Percentiles rank a stretch among this genome's conserved stretches.
phyloP scores from a whole-genome alignment of 2,329 filamentous ascomycete genomes.

The Claviceps cyperi region DNA sequence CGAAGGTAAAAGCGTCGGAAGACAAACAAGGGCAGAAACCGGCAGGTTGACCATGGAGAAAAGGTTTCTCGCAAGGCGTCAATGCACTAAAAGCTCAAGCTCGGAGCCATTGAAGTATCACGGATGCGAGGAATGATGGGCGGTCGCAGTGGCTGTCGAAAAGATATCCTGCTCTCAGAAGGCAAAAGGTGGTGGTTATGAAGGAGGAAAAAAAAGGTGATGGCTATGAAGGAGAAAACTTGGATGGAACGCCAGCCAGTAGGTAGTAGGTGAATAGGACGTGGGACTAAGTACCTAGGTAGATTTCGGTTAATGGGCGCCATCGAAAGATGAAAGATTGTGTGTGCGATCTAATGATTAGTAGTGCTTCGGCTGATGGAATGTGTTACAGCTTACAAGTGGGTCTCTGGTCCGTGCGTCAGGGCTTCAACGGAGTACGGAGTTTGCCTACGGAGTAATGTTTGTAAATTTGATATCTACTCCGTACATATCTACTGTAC shows the following conservation, averaged over 20 bases:
- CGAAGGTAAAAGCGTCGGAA: neutral
- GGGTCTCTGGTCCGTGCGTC: neutral
- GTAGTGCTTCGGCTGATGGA: neutral
- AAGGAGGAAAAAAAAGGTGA: no score
- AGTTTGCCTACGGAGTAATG: no score
- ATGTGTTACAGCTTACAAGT: neutral
- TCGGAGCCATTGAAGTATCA: no score
- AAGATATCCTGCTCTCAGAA: no score
- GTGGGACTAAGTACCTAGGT: neutral
- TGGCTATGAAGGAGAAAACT: no score
- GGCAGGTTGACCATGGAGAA: neutral
- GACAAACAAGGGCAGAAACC: neutral
- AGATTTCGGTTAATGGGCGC: neutral
- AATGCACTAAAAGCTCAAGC: neutral
- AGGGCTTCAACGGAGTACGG: neutral
- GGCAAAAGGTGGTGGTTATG: no score
- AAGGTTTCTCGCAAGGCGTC: neutral
- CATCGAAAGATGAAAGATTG: neutral
- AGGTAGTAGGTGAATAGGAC: no score
- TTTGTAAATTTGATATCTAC: no score
- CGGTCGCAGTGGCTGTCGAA: no score
- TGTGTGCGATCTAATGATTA: neutral
- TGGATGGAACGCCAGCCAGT: neutral
- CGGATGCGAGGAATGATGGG: no score
- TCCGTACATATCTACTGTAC: no score